These are phyloP conservation scores for Deinandra increscens DNA, from an alignment of 129 eudicot genomes.

Conservation along the genomic window DNA sequence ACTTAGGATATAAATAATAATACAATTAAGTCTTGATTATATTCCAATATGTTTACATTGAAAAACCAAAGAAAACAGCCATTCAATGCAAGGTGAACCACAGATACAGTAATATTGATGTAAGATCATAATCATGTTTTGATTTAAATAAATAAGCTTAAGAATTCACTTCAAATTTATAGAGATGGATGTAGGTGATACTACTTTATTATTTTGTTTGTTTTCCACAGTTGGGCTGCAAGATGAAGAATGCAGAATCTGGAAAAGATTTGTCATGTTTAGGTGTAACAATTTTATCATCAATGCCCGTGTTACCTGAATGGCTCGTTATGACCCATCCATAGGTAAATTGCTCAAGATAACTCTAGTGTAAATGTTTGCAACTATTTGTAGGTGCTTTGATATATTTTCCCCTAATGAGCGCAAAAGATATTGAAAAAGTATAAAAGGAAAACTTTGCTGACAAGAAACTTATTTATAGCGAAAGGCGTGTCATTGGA, in stretches of 20 bases:
- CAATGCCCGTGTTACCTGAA: not conserved
- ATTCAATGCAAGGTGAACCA: too few relatives aligned
- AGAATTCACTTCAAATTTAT: too few relatives aligned
- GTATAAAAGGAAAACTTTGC: conserved; percentile 80
- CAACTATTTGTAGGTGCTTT: conserved; percentile 60
- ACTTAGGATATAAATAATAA: too few relatives aligned
- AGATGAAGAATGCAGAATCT: not conserved
- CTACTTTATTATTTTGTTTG: not conserved
- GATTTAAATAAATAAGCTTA: too few relatives aligned
- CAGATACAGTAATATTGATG: too few relatives aligned
- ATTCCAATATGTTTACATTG: too few relatives aligned
- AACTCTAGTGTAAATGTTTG: not conserved
- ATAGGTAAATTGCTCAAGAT: not conserved
- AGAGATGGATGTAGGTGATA: too few relatives aligned
- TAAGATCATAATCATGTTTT: too few relatives aligned
- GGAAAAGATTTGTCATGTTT: not conserved
- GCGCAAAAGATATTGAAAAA: conserved; percentile 63
- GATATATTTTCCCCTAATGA: conserved; percentile 83
- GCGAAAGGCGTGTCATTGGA: conserved; percentile 88
- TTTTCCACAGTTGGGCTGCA: not conserved
- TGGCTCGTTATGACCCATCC: not conserved
- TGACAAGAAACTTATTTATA: conserved; percentile 61
- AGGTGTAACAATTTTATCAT: not conserved
- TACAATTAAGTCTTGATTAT: too few relatives aligned
- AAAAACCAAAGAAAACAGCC: too few relatives aligned